phyloP scores from a whole-genome alignment of 2,329 filamentous ascomycete genomes.

The Colletotrichum sojae region DNA sequence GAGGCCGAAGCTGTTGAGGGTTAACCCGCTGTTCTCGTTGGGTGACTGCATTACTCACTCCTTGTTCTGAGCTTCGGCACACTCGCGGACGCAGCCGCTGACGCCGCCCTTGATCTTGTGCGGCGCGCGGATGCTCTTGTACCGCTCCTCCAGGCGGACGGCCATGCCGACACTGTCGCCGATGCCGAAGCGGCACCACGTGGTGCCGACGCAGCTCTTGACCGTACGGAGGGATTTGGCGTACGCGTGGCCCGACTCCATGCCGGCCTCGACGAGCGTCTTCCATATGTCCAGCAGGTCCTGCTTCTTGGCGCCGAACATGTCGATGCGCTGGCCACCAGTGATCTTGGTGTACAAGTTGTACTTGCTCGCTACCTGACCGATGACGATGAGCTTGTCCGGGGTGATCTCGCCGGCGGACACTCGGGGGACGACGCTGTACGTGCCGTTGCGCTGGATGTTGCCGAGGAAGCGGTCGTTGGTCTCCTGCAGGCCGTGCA shows the following conservation, averaged over 20 bases:
- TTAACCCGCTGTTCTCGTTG: conserved; percentile 35
- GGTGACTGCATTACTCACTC: conserved; percentile 68
- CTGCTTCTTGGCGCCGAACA: conserved; percentile 93
- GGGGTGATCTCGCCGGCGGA: conserved; percentile 90
- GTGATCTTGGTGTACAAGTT: conserved; percentile 93
- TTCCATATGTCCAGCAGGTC: conserved; percentile 88
- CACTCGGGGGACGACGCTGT: conserved; percentile 88
- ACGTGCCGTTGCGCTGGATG: conserved; percentile 92
- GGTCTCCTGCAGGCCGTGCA: conserved; percentile 87
- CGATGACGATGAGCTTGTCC: conserved; percentile 87
- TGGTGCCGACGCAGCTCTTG: conserved; percentile 92
- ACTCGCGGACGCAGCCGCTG: conserved; percentile 92
- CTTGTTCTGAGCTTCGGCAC: conserved; percentile 92
- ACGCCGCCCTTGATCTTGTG: conserved; percentile 95
- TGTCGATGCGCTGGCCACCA: conserved; percentile 90
- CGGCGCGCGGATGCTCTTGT: conserved; percentile 90
- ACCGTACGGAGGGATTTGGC: conserved; percentile 91
- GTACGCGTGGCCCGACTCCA: conserved; percentile 93
- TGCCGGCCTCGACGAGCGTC: conserved; percentile 83
- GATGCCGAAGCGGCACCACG: conserved; percentile 91
- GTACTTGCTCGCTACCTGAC: conserved; percentile 87
- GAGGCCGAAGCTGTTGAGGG: conserved; percentile 77
- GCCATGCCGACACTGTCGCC: conserved; percentile 94
- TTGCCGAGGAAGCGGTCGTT: conserved; percentile 92
- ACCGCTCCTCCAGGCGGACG: conserved; percentile 87